Base-by-base conservation (phyloP, 352 stramenopile genomes). In the Aphanomyces invadans region DNA sequence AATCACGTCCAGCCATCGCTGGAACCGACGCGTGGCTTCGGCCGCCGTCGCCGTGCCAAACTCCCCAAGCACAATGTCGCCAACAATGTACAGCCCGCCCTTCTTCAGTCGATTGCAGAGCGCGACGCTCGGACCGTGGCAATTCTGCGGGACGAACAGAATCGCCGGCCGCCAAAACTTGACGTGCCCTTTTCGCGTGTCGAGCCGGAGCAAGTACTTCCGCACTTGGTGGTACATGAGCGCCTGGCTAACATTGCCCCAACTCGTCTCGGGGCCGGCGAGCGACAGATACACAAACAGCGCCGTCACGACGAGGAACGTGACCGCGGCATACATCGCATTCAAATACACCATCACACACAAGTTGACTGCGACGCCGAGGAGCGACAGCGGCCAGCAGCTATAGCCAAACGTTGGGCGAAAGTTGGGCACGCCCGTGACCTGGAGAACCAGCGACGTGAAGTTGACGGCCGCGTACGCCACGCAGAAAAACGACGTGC, bases 211-310 rank as follows among this genome's bases (percentile, higher is more conserved):
- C n/a, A 92, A 60, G 45, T 84, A 88, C 69, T 92, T 92, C 49
- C 83, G 78, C 25, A 88, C 83, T 72, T 90, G 80, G 55, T 92
- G 83, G 64, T 88, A 92, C n/a, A 92, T 88, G 29, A 92, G 70
- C n/a, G 83, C 80, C 54, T 92, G 83, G n/a, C 78, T 84, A 39
- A 92, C 86, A 54, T 90, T 83, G 1, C 83, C 83, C 83, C 83
- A 92, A 17, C 33, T 42, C 31, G 76, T 75, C 25, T 71, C 77
- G 19, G 80, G 79, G 1, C 73, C 62, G 4, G 74, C 84, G 48
- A 88, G 70, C 67, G 81, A 83, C 36, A 91, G 62, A 51, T 90
- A 90, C 36, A 88, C 75, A 62, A 88, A 89, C 23, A 92, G 66
- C 7, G 65, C 71, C 21, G 70, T 71, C 15, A 93, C 68, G 0